Evolutionary conservation across 768 basidiomycete genomes (phyloP).

Genomic region (Pseudohyphozyma bogoriensis): DNA sequence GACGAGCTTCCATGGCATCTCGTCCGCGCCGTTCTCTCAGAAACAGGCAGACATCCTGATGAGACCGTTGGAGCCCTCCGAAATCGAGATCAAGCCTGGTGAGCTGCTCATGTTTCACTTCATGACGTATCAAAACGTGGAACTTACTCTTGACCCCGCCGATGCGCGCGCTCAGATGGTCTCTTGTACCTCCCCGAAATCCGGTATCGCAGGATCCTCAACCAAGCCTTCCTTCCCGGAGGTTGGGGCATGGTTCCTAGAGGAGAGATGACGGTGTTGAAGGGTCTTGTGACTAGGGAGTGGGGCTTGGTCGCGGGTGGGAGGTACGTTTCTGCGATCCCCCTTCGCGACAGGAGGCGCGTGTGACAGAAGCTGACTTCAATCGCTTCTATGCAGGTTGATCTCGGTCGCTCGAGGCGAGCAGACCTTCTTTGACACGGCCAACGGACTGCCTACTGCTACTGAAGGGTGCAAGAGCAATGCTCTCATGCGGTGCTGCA

Average conservation of each 20-base stretch:
- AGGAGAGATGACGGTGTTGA: slow-evolving; percentile 78
- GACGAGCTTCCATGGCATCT: slow-evolving; percentile 71
- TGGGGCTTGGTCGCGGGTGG: slow-evolving; percentile 91
- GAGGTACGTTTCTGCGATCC: slow-evolving; percentile 45
- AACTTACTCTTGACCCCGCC: no score
- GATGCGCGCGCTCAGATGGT: slow-evolving; percentile 57
- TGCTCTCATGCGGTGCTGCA: slow-evolving; percentile 93
- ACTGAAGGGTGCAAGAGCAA: slow-evolving; percentile 94
- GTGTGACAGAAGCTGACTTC: background rate
- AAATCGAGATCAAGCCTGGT: slow-evolving; percentile 94
- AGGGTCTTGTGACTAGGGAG: slow-evolving; percentile 79
- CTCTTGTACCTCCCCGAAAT: slow-evolving; percentile 93
- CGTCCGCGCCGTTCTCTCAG: slow-evolving; percentile 61
- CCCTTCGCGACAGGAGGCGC: background rate
- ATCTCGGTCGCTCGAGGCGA: slow-evolving; percentile 87
- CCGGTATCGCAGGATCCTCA: slow-evolving; percentile 83
- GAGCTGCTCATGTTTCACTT: no score
- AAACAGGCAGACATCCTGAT: slow-evolving; percentile 63
- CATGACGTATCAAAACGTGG: no score
- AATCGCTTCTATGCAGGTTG: slow-evolving; percentile 45
- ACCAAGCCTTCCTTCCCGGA: slow-evolving; percentile 89
- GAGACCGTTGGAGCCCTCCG: slow-evolving; percentile 60
- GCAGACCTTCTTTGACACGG: slow-evolving; percentile 94
- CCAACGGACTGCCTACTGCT: slow-evolving; percentile 77
- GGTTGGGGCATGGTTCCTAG: slow-evolving; percentile 94